A percentile compares a stretch with the other conserved stretches of the same genome.
phyloP scores from a whole-genome alignment of 2,329 filamentous ascomycete genomes.

The Phaeosphaeria sp. region DNA sequence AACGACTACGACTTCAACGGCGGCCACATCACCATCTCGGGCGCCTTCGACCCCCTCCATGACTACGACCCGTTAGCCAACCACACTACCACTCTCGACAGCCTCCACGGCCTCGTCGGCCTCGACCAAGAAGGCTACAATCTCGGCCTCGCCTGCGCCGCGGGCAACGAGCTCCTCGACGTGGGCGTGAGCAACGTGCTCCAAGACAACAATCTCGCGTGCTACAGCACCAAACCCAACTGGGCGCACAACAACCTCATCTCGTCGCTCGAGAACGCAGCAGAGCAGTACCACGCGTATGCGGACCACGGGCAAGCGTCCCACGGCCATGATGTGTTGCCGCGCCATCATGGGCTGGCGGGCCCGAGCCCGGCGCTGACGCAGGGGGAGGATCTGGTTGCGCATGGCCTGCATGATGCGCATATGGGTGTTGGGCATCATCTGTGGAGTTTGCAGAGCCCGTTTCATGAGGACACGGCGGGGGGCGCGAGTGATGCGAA shows the following conservation, averaged over 20 bases:
- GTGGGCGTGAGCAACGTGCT: slow-evolving; percentile 8
- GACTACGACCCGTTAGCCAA: slow-evolving; percentile 24
- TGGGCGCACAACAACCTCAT: slow-evolving; percentile 32
- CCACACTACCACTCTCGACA: slow-evolving; percentile 5
- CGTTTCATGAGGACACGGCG: slow-evolving; percentile 35
- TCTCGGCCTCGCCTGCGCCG: slow-evolving; percentile 15
- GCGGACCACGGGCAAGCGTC: neutral
- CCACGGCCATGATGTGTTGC: slow-evolving; percentile 6
- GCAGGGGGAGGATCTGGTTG: slow-evolving; percentile 15
- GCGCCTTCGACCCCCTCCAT: slow-evolving; percentile 44
- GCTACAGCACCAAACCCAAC: slow-evolving; percentile 31
- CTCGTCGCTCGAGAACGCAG: slow-evolving; percentile 26
- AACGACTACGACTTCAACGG: slow-evolving; percentile 51
- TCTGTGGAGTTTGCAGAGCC: slow-evolving; percentile 36
- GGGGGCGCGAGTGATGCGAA: slow-evolving; percentile 17
- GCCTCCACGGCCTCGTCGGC: slow-evolving; percentile 20
- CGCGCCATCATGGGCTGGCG: slow-evolving; percentile 1
- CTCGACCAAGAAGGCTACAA: slow-evolving; percentile 27
- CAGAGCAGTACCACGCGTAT: slow-evolving; percentile 24
- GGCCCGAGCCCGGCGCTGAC: slow-evolving; percentile 1
- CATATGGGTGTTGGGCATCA: slow-evolving; percentile 15
- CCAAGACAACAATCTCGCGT: slow-evolving; percentile 11
- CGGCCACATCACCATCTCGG: slow-evolving; percentile 47
- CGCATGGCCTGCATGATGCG: slow-evolving; percentile 17
- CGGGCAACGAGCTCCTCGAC: slow-evolving; percentile 20